phyloP scores from a whole-genome alignment of 257 asterid species.

The Solanum clarkiae region DNA sequence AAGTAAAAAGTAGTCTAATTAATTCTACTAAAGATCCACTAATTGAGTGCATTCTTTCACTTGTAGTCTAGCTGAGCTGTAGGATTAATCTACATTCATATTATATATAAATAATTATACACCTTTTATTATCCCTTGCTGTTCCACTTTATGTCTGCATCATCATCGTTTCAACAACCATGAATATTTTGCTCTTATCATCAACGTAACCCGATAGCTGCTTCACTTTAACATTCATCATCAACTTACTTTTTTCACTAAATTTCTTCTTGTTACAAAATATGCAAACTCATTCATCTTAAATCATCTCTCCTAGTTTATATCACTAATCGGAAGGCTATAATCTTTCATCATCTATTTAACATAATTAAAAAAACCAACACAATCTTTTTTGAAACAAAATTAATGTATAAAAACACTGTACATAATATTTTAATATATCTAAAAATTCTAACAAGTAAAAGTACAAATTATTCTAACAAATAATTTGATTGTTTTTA shows the following conservation, averaged over 20 bases:
- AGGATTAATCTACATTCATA: neutral
- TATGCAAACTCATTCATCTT: neutral
- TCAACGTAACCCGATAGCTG: neutral
- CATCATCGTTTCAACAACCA: neutral
- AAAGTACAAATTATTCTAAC: too few species aligned
- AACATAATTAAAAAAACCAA: neutral
- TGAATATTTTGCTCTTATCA: neutral
- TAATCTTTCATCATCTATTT: neutral
- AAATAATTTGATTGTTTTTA: too few species aligned
- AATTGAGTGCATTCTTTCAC: neutral
- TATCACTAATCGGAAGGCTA: neutral
- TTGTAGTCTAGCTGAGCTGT: neutral
- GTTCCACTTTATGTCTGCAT: constrained; percentile 2
- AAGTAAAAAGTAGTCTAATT: neutral
- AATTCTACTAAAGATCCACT: neutral
- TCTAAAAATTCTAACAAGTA: neutral
- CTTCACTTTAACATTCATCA: neutral
- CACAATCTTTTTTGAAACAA: neutral
- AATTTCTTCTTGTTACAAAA: neutral
- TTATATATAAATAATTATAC: neutral
- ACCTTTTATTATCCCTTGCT: neutral
- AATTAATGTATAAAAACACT: neutral
- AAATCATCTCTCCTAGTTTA: neutral
- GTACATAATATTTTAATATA: neutral
- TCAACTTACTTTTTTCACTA: neutral